Conservation (phyloP, 2,329 filamentous ascomycete species). For the Cephalotrichum gorgonifer region DNA sequence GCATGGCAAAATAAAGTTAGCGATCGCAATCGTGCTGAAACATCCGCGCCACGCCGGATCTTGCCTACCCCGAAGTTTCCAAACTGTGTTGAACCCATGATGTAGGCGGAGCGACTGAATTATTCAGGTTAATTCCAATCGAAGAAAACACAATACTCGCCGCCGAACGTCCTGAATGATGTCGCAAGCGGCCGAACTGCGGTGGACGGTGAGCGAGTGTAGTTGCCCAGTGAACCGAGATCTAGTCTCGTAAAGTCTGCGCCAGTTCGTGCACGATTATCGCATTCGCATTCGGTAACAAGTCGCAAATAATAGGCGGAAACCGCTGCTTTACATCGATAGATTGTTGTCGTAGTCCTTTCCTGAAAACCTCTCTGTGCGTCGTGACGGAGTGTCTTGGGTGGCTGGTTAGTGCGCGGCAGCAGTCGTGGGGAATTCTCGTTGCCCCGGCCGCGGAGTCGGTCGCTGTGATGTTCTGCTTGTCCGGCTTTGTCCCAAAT, state of each 20-base stretch:
- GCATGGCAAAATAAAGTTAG: constrained; percentile 16
- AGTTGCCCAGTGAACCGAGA: neutral
- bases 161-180: neutral
- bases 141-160: neutral
- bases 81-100: constrained; percentile 51
- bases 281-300: neutral
- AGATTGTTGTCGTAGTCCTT: neutral
- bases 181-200: neutral
- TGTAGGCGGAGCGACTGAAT: neutral
- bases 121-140: neutral
- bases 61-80: constrained; percentile 47
- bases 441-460: neutral
- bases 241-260: neutral
- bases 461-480: neutral
- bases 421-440: neutral
- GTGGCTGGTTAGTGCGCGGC: neutral
- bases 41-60: constrained; percentile 11
- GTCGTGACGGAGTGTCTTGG: neutral
- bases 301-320: neutral
- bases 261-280: neutral
- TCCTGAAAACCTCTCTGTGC: neutral
- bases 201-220: neutral
- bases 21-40: constrained; percentile 7
- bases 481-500: neutral
- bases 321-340: neutral